These are phyloP conservation scores for Tuber aestivum DNA, from an alignment of 495 filamentous ascomycete species.

Conservation along the genomic window DNA sequence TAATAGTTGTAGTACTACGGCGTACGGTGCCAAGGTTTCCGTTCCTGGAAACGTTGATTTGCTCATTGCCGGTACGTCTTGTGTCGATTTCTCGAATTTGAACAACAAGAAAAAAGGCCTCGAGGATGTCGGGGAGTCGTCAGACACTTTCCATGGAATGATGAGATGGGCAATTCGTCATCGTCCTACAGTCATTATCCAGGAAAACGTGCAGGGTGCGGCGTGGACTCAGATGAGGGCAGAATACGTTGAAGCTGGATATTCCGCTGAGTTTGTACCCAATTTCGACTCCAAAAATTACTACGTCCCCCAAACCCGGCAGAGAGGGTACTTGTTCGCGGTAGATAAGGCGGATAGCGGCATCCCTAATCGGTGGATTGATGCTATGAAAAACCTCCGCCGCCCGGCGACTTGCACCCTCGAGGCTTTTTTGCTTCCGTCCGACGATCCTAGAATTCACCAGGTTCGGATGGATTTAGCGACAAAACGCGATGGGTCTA, in stretches of 20 bases:
- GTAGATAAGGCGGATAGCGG: slow-evolving; percentile 48
- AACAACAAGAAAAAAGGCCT: slow-evolving; percentile 51
- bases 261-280: slow-evolving; percentile 47
- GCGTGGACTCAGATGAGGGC: slow-evolving; percentile 57
- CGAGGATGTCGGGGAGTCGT: slow-evolving; percentile 58
- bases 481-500: slow-evolving; percentile 26
- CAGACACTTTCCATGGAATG: slow-evolving; percentile 62
- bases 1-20: slow-evolving; percentile 55
- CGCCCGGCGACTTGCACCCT: slow-evolving; percentile 60
- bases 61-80: slow-evolving; percentile 69
- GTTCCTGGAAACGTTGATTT: slow-evolving; percentile 62
- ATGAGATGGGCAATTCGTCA: slow-evolving; percentile 52
- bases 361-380: slow-evolving; percentile 43
- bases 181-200: slow-evolving; percentile 59
- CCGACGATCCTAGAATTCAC: slow-evolving; percentile 55
- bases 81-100: slow-evolving; percentile 64
- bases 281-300: slow-evolving; percentile 66
- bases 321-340: slow-evolving; percentile 65
- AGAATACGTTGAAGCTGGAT: slow-evolving; percentile 53
- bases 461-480: slow-evolving; percentile 48
- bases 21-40: slow-evolving; percentile 56
- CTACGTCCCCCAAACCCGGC: slow-evolving; percentile 73
- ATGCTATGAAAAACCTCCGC: slow-evolving; percentile 47
- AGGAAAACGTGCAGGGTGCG: slow-evolving; percentile 66
- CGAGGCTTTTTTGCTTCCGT: slow-evolving; percentile 56